Base-by-base conservation (phyloP, 2,329 filamentous ascomycete genomes). In the Pochonia chlamydosporia region DNA sequence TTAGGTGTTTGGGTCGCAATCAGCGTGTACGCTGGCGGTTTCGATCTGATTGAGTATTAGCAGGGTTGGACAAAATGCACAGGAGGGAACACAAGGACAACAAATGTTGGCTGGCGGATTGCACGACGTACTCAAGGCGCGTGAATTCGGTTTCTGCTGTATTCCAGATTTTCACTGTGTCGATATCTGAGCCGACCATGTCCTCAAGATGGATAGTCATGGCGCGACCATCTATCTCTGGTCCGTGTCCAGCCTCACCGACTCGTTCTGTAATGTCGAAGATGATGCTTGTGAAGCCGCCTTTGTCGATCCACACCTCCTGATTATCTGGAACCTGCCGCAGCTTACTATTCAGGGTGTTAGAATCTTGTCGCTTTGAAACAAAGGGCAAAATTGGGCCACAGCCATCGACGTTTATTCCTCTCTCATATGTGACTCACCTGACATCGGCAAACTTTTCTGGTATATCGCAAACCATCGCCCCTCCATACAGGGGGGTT, bases 231-330 rank as follows among this genome's bases (percentile, higher is more conserved):
- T 91, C 82, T 30, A 79, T 78, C 58, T 82, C 77, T 16, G 81
- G 72, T 2, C 72, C 68, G 36, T 68, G 71, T 25, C 75, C 73
- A 4, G 78, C 59, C 13, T 67, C 63, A 50, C 80, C 78, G 20
- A 95, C 84, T 47, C 87, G 85, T 71, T 96, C 85, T 46, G 87
- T 86, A 60, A 97, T 89, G 59, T 97, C 92, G 66, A 96, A 79
- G 57, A 96, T 91, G 63, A 96, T 83, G 68, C 81, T 90, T 3
- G 88, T 89, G 65, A 91, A 91, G 43, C 89, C 90, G 52, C 86
- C 78, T 54, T 80, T 77, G 63, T 95, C 89, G 60, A 96, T 84
- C 71, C 84, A 96, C 56, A 96, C 86, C 73, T 96, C 92, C 71
- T 97, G 91, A 66, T 95, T 87, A 63, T 92, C 85, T 43, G 87